Percentiles rank a stretch among this genome's conserved stretches.
Conservation (phyloP, 805 yeast species). For the Teunomyces tritomae region DNA sequence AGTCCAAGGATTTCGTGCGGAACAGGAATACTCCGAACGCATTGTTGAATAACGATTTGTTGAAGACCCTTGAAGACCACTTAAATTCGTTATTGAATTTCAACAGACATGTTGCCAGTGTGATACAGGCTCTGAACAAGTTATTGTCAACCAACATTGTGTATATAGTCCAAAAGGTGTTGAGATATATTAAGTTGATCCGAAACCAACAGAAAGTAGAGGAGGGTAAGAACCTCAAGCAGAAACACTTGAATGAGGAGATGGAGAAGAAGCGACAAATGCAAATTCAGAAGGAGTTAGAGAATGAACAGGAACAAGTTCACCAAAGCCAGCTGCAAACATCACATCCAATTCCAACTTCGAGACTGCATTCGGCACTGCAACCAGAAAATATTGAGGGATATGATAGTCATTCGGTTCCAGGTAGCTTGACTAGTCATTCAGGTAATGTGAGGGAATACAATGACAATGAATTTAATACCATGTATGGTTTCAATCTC, state of each 20-base stretch:
- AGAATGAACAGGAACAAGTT: not conserved
- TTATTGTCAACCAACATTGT: conserved; percentile 37
- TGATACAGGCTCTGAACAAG: conserved; percentile 15
- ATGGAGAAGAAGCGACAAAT: not conserved
- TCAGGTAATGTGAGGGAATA: not conserved
- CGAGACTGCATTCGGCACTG: not conserved
- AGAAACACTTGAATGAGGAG: not conserved
- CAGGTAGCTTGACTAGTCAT: not conserved
- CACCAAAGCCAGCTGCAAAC: not conserved
- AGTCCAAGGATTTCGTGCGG: conserved; percentile 32
- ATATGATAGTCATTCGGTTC: not conserved
- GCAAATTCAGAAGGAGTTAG: not conserved
- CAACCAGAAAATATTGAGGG: not conserved
- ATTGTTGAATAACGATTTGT: conserved; percentile 17
- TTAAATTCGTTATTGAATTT: conserved; percentile 21
- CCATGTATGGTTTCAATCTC: conserved; percentile 39
- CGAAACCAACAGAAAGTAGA: conserved; percentile 14
- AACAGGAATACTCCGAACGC: conserved; percentile 13
- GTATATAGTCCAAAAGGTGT: conserved; percentile 29
- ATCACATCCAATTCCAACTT: not conserved
- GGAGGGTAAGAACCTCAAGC: not conserved
- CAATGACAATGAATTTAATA: conserved; percentile 23
- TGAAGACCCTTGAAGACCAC: conserved; percentile 20
- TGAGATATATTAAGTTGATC: conserved; percentile 26
- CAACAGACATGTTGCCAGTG: conserved; percentile 21